phyloP scores from a whole-genome alignment of 23 red algal genomes.

The Gracilaria caudata region DNA sequence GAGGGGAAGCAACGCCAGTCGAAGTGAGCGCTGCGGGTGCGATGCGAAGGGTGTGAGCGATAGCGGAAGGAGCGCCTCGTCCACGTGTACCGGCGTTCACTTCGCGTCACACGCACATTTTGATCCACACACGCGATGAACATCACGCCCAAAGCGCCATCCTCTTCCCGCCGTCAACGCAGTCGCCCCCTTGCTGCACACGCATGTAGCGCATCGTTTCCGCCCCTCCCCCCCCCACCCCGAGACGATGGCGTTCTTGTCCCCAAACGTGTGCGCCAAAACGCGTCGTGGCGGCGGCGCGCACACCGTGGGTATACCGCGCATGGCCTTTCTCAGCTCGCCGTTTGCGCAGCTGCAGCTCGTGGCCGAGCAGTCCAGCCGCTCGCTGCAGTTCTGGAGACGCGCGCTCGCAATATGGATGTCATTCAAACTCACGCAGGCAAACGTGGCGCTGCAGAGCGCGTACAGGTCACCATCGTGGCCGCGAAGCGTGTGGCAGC shows the following conservation, averaged over 20 bases:
- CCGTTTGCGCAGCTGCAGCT: not conserved
- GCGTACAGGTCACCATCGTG: not conserved
- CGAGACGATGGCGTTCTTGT: not conserved
- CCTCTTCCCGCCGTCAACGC: no score
- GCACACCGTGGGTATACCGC: not conserved
- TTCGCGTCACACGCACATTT: no score
- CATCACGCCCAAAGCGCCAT: no score
- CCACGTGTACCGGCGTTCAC: no score
- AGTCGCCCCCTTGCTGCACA: no score
- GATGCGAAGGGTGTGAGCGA: no score
- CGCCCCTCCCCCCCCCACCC: no score
- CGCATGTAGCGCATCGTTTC: no score
- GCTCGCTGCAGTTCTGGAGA: constrained; percentile 52
- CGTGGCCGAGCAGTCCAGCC: constrained; percentile 1
- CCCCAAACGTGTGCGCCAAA: not conserved
- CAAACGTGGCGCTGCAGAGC: constrained; percentile 4
- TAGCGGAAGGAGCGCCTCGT: no score
- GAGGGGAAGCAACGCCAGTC: not conserved
- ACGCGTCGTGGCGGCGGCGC: not conserved
- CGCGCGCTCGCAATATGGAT: constrained; percentile 52
- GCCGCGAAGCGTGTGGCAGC: constrained; percentile 9
- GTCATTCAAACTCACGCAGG: constrained; percentile 50
- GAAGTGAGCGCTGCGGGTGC: no score
- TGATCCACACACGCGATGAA: no score
- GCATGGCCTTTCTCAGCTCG: not conserved